phyloP scores from a whole-genome alignment of 805 yeast species.

The Pichia rugopelliculosa region DNA sequence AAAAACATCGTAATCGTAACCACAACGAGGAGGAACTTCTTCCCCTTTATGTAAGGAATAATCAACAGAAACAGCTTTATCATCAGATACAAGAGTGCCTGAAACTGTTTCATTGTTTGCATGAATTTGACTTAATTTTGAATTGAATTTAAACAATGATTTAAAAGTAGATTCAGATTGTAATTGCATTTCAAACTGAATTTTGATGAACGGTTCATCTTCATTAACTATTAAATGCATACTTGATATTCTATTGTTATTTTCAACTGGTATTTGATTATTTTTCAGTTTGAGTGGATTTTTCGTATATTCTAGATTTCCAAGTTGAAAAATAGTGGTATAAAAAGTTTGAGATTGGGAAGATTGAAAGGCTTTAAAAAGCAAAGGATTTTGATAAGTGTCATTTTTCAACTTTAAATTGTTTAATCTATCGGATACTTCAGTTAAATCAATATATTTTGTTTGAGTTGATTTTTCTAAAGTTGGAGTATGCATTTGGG shows the following conservation, averaged over 20 bases:
- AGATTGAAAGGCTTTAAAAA: not conserved
- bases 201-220: constrained; percentile 18
- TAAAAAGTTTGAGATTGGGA: not conserved
- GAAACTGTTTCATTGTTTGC: constrained; percentile 2
- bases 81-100: constrained; percentile 4
- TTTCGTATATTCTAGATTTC: constrained; percentile 15
- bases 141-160: constrained; percentile 8
- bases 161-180: constrained; percentile 1
- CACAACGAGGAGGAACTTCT: constrained; percentile 20
- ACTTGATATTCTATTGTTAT: not conserved
- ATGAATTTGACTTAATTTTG: not conserved
- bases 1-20: constrained; percentile 22
- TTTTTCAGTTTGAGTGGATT: constrained; percentile 17
- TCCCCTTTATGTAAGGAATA: constrained; percentile 20
- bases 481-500: not conserved
- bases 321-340: constrained; percentile 14
- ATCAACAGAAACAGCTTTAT: constrained; percentile 7
- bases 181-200: constrained; percentile 18
- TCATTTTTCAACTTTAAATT: not conserved
- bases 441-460: constrained; percentile 8
- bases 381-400: not conserved
- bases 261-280: not conserved
- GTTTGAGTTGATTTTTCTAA: not conserved
- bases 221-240: constrained; percentile 20
- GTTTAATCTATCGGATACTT: constrained; percentile 10